Percentiles rank a stretch among this genome's conserved stretches.
phyloP scores from a whole-genome alignment of 768 basidiomycete genomes.

The Trametes gibbosa region DNA sequence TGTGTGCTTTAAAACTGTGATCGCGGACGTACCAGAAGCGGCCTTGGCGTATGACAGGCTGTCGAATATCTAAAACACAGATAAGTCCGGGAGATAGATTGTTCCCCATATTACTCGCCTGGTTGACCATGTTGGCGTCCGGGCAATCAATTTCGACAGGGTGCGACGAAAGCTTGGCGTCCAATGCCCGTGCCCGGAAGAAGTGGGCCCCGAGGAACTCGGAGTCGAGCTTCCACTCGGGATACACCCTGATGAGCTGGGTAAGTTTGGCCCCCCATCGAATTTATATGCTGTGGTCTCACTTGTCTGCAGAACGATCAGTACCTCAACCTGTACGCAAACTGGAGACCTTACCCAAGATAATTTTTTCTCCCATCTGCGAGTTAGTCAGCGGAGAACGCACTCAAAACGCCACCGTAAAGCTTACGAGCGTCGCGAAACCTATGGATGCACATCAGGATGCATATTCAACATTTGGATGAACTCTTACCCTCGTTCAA shows the following conservation, averaged over 20 bases:
- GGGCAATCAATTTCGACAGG: slow-evolving; percentile 93
- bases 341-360: slow-evolving; percentile 52
- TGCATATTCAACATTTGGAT: too few relatives aligned
- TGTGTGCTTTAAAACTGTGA: not conserved
- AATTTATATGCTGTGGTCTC: not conserved
- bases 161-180: slow-evolving; percentile 86
- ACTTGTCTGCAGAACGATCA: slow-evolving; percentile 46
- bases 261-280: too few relatives aligned
- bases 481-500: slow-evolving; percentile 63
- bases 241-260: slow-evolving; percentile 53
- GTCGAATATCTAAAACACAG: slow-evolving; percentile 72
- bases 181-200: slow-evolving; percentile 73
- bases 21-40: slow-evolving; percentile 52
- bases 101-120: slow-evolving; percentile 41
- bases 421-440: slow-evolving; percentile 71
- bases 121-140: slow-evolving; percentile 81
- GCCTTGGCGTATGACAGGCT: slow-evolving; percentile 85
- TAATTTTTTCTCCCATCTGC: slow-evolving; percentile 85
- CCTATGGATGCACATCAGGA: slow-evolving; percentile 36
- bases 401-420: not conserved
- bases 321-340: not conserved
- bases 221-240: slow-evolving; percentile 84
- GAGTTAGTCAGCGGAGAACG: not conserved
- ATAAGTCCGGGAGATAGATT: too few relatives aligned
- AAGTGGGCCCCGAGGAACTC: slow-evolving; percentile 79